phyloP scores from a whole-genome alignment of 768 basidiomycete genomes.

The Tephrocybe sp. region DNA sequence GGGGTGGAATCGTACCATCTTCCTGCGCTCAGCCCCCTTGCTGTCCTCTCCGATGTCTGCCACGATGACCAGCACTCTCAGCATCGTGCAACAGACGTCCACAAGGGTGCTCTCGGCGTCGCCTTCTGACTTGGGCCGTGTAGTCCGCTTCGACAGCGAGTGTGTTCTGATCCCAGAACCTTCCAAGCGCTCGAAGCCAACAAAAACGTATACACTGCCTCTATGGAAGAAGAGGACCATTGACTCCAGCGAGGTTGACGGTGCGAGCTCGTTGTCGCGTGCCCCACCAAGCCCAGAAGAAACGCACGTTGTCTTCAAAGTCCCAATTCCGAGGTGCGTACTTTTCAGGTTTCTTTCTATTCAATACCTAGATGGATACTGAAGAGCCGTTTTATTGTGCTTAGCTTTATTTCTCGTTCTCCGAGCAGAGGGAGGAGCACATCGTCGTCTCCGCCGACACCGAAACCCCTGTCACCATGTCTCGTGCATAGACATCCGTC shows the following conservation, averaged over 20 bases:
- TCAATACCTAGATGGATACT: background rate
- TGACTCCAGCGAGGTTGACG: constrained; percentile 25
- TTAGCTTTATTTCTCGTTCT: constrained; percentile 43
- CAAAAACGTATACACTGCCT: constrained; percentile 67
- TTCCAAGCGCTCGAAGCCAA: constrained; percentile 47
- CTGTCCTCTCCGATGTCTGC: constrained; percentile 12
- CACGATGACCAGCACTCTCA: constrained; percentile 15
- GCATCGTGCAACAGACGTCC: constrained; percentile 7
- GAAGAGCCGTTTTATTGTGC: constrained; percentile 1
- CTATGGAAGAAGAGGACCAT: constrained; percentile 50
- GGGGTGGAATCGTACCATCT: constrained; percentile 16
- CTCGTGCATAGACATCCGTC: constrained; percentile 46
- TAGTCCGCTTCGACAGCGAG: constrained; percentile 70
- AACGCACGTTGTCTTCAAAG: constrained; percentile 51
- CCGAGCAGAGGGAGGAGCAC: constrained; percentile 36
- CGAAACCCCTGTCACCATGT: constrained; percentile 49
- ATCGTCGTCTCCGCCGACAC: constrained; percentile 26
- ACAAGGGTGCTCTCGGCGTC: constrained; percentile 10
- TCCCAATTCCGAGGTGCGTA: constrained; percentile 59
- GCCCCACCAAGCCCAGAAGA: constrained; percentile 28
- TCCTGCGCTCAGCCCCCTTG: constrained; percentile 1
- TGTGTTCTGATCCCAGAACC: constrained; percentile 75
- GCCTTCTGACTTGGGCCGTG: constrained; percentile 18
- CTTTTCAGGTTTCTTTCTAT: background rate
- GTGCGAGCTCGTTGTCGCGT: constrained; percentile 17